Percentiles rank a stretch among this genome's conserved stretches.
Evolutionary conservation across 1,284 basidiomycete species (phyloP).

Genomic region (Rhodotorula sp.): DNA sequence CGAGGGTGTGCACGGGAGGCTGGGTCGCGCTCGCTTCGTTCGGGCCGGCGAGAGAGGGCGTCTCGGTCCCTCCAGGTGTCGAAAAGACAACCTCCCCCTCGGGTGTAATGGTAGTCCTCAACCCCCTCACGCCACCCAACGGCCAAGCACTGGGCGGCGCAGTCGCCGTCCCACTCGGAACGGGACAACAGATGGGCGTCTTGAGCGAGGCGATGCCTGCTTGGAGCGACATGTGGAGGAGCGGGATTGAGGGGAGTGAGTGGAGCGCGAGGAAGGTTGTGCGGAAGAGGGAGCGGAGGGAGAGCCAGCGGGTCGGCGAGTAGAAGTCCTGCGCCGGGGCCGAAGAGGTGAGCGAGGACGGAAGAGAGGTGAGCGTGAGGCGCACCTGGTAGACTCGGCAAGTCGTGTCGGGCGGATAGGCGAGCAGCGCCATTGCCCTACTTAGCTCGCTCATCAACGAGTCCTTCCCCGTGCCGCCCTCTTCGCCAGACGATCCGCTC

Average conservation of each 20-base stretch:
- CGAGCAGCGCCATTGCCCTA: conserved; percentile 73
- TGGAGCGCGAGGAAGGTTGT: conserved; percentile 80
- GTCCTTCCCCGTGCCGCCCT: background rate
- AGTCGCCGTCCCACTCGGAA: conserved; percentile 11
- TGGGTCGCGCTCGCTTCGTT: background rate
- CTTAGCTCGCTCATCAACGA: conserved; percentile 68
- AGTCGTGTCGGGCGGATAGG: conserved; percentile 64
- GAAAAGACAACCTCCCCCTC: conserved; percentile 11
- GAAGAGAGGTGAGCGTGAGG: background rate
- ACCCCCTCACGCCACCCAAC: background rate
- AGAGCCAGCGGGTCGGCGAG: conserved; percentile 70
- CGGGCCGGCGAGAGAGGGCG: conserved; percentile 5
- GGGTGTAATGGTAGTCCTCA: conserved; percentile 19
- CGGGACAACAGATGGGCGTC: conserved; percentile 54
- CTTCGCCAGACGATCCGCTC: background rate
- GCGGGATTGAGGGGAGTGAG: conserved; percentile 74
- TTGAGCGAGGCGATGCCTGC: conserved; percentile 46
- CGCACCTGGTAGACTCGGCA: conserved; percentile 59
- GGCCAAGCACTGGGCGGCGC: conserved; percentile 11
- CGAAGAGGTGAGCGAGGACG: background rate
- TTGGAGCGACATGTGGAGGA: conserved; percentile 80
- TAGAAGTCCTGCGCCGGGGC: conserved; percentile 66
- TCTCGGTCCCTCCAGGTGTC: conserved; percentile 9
- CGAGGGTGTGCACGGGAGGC: conserved; percentile 26
- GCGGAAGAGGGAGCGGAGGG: conserved; percentile 72